Conservation (phyloP, 805 yeast genomes). For the Saturnispora ahearnii region DNA sequence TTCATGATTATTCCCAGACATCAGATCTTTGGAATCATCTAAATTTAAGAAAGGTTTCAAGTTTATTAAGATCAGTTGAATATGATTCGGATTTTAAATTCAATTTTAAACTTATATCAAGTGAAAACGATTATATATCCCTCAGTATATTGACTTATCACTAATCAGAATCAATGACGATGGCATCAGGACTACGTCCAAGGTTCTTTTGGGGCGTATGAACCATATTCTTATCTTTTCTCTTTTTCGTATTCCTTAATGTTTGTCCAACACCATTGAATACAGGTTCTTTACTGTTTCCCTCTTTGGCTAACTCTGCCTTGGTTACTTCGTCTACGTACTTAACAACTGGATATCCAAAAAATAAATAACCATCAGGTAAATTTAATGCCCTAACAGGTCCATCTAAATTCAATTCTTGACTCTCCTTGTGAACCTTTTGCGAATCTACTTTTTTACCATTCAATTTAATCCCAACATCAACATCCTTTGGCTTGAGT, state of each 20-base stretch:
- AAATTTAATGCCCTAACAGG: conserved; percentile 64
- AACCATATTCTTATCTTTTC: conserved; percentile 46
- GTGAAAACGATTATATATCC: not conserved
- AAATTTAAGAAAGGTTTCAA: conserved; percentile 36
- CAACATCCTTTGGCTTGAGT: conserved; percentile 36
- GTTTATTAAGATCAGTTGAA: conserved; percentile 31
- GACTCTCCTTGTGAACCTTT: conserved; percentile 4
- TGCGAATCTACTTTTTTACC: conserved; percentile 37
- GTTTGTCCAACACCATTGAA: conserved; percentile 70
- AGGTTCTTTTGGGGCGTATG: conserved; percentile 54
- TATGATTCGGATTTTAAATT: not conserved
- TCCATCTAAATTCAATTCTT: conserved; percentile 40
- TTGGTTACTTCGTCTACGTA: conserved; percentile 33
- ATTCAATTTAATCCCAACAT: conserved; percentile 63
- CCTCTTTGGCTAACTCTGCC: conserved; percentile 10
- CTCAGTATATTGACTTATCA: not conserved
- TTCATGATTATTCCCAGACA: conserved; percentile 34
- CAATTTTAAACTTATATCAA: not conserved
- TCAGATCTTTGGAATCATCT: conserved; percentile 39
- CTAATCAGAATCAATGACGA: conserved; percentile 55
- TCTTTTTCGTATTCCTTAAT: conserved; percentile 46
- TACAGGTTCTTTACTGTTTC: conserved; percentile 10
- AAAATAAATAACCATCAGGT: conserved; percentile 82
- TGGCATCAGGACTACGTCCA: conserved; percentile 66
- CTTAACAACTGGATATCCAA: conserved; percentile 77